These are phyloP conservation scores for Sclerospora graminicola DNA, from an alignment of 352 stramenopile species.

Conservation along the genomic window DNA sequence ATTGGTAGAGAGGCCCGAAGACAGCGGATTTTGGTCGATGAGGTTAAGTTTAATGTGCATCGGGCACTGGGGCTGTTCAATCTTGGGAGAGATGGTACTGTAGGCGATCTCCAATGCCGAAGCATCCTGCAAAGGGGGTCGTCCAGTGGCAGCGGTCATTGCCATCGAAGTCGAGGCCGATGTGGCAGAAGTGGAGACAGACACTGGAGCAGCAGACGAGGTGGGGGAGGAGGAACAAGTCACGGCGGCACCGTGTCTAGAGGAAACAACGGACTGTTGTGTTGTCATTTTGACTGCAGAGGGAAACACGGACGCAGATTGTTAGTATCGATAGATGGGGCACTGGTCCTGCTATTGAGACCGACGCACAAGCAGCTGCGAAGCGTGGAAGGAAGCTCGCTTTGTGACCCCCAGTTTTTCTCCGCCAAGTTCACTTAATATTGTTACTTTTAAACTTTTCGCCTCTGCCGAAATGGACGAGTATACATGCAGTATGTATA, in stretches of 20 bases:
- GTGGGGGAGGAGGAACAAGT: not conserved
- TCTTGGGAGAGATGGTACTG: constrained; percentile 71
- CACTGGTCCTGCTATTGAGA: not conserved
- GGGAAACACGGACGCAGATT: constrained; percentile 1
- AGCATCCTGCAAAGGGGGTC: constrained; percentile 16
- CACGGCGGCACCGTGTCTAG: constrained; percentile 4
- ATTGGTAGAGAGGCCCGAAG: constrained; percentile 33
- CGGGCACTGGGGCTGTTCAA: constrained; percentile 33
- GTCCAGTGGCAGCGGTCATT: constrained; percentile 5
- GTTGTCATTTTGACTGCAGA: constrained; percentile 13
- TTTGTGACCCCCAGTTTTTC: constrained; percentile 5
- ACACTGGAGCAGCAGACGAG: not conserved
- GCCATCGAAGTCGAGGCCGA: not conserved
- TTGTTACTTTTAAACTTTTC: constrained; percentile 6
- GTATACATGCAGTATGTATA: too few relatives aligned
- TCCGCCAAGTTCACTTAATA: constrained; percentile 7
- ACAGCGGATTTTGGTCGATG: constrained; percentile 59
- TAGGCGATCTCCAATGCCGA: constrained; percentile 66
- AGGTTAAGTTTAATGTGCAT: constrained; percentile 84
- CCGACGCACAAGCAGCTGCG: constrained; percentile 13
- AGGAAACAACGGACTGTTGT: constrained; percentile 3
- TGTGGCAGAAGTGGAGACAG: not conserved
- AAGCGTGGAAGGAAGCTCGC: constrained; percentile 16
- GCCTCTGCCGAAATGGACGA: not conserved
- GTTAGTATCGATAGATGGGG: constrained; percentile 1